A percentile compares a stretch with the other conserved stretches of the same genome.
Evolutionary conservation across 805 yeast species (phyloP).

Genomic region (Saccharomyces cerevisiae): DNA sequence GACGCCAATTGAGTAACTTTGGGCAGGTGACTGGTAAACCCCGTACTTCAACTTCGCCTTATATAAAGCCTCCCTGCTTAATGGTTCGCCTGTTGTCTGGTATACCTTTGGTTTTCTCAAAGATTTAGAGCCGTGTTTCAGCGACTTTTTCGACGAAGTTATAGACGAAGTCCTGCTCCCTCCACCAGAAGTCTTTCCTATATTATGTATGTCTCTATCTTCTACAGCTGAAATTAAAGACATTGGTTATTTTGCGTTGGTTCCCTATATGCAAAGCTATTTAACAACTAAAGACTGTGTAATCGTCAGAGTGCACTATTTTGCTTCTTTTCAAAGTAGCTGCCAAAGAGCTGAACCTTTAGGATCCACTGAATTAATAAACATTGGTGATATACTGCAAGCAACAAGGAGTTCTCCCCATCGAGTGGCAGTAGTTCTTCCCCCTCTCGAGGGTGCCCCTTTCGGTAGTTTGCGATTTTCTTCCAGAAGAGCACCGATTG

Average conservation of each 20-base stretch:
- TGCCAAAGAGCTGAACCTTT: neutral
- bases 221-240: constrained; percentile 26
- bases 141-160: constrained; percentile 4
- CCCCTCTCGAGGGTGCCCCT: neutral
- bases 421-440: neutral
- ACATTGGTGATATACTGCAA: neutral
- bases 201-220: neutral
- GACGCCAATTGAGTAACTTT: constrained; percentile 26
- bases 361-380: neutral
- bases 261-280: neutral
- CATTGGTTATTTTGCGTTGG: constrained; percentile 10
- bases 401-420: neutral
- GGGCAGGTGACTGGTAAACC: constrained; percentile 16
- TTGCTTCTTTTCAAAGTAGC: neutral
- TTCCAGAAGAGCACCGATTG: constrained; percentile 1
- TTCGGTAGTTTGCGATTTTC: constrained; percentile 1
- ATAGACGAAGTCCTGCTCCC: constrained; percentile 2
- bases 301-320: neutral
- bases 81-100: constrained; percentile 61
- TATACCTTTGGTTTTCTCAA: constrained; percentile 35
- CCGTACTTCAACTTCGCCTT: constrained; percentile 68
- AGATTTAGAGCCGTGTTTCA: neutral
- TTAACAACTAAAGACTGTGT: neutral
- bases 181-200: neutral
- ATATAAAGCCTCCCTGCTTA: constrained; percentile 67